These are phyloP conservation scores for Cryptococcus sp. DNA, from an alignment of 1,284 basidiomycete genomes.

Conservation along the genomic window DNA sequence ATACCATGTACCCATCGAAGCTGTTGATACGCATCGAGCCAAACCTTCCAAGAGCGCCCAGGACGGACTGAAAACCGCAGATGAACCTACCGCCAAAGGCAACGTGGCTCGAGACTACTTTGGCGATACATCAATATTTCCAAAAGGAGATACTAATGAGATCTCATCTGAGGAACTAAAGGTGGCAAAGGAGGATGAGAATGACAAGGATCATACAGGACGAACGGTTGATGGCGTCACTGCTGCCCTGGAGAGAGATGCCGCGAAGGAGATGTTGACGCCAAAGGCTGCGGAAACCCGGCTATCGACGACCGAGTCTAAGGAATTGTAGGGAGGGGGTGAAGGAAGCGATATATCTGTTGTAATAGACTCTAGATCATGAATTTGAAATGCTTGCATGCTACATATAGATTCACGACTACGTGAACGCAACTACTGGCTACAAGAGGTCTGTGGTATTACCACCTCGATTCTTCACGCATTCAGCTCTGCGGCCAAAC, in stretches of 20 bases:
- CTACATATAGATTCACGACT: no score
- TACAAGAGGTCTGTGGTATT: no score
- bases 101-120: slow-evolving; percentile 2
- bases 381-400: no score
- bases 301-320: no score
- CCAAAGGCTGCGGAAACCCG: background rate
- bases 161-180: background rate
- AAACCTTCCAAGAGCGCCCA: slow-evolving; percentile 55
- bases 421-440: no score
- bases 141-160: background rate
- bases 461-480: background rate
- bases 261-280: background rate
- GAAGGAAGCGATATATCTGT: no score
- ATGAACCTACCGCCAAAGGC: background rate
- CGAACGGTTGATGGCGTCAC: slow-evolving; percentile 1
- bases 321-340: no score
- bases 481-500: slow-evolving; percentile 24
- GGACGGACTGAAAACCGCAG: background rate
- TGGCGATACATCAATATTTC: background rate
- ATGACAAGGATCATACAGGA: background rate
- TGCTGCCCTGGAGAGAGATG: slow-evolving; percentile 1
- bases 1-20: slow-evolving; percentile 76
- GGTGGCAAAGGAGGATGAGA: background rate
- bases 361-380: no score
- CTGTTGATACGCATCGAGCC: slow-evolving; percentile 90